Conservation (phyloP, 495 filamentous ascomycete species). For the Terfezia claveryi region DNA sequence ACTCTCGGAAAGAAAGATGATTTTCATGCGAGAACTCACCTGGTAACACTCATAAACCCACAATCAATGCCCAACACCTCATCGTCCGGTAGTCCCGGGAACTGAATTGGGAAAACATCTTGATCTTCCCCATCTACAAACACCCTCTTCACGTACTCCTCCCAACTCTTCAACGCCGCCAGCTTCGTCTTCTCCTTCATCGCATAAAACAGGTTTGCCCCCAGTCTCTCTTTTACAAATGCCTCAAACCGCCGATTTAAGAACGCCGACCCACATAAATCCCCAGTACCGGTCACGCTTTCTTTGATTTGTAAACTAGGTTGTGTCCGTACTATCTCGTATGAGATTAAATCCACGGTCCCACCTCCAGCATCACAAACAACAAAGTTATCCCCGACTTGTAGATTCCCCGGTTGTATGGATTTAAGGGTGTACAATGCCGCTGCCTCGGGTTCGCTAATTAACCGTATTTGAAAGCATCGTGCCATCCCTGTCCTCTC, state of each 20-base stretch:
- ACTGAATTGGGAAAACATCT: slow-evolving; percentile 23
- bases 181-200: slow-evolving; percentile 25
- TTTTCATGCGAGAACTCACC: slow-evolving; percentile 4
- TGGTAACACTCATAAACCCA: slow-evolving; percentile 39
- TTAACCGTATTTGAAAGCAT: slow-evolving; percentile 21
- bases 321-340: slow-evolving; percentile 29
- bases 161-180: slow-evolving; percentile 48
- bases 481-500: neutral
- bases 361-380: slow-evolving; percentile 38
- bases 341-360: slow-evolving; percentile 32
- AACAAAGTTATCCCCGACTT: slow-evolving; percentile 19
- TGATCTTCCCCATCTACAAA: slow-evolving; percentile 38
- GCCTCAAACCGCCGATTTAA: slow-evolving; percentile 51
- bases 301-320: slow-evolving; percentile 30
- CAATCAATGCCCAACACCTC: slow-evolving; percentile 38
- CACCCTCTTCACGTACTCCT: slow-evolving; percentile 47
- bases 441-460: slow-evolving; percentile 29
- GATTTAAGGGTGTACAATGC: slow-evolving; percentile 31
- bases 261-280: slow-evolving; percentile 45
- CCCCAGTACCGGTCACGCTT: slow-evolving; percentile 31
- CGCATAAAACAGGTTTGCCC: slow-evolving; percentile 33
- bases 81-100: slow-evolving; percentile 51
- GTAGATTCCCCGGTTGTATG: slow-evolving; percentile 16
- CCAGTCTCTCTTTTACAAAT: slow-evolving; percentile 37
- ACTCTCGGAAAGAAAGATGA: neutral